Conservation (phyloP, 768 basidiomycete genomes). For the Lactifluus subvellereus region DNA sequence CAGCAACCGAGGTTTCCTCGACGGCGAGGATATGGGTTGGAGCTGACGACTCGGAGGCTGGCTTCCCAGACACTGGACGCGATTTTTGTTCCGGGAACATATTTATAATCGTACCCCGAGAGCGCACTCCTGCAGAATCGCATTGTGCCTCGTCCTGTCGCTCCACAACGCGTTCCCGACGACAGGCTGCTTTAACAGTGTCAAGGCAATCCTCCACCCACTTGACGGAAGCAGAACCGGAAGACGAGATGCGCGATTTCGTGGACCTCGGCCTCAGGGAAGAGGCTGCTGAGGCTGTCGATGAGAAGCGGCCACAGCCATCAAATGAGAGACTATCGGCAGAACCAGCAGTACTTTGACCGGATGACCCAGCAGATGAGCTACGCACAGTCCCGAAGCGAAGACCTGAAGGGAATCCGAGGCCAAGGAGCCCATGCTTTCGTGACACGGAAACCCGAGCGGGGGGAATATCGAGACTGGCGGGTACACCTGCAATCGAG, state of each 20-base stretch:
- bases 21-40: conserved; percentile 35
- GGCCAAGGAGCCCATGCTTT: conserved; percentile 55
- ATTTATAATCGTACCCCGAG: conserved; percentile 48
- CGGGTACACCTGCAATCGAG: conserved; percentile 62
- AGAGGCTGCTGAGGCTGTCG: conserved; percentile 36
- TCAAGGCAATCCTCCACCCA: conserved; percentile 49
- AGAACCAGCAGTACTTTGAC: conserved; percentile 32
- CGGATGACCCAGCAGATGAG: conserved; percentile 18
- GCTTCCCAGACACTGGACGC: conserved; percentile 13
- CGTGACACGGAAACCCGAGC: background rate
- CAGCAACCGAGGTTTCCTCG: conserved; percentile 51
- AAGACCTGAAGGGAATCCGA: conserved; percentile 55
- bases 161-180: conserved; percentile 28
- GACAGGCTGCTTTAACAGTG: conserved; percentile 41
- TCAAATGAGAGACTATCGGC: conserved; percentile 14
- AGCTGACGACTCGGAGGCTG: background rate
- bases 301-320: conserved; percentile 33
- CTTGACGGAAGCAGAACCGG: conserved; percentile 37
- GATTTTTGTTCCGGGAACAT: conserved; percentile 45
- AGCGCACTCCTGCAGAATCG: conserved; percentile 43
- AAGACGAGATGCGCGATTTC: conserved; percentile 37
- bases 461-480: conserved; percentile 27
- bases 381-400: conserved; percentile 28
- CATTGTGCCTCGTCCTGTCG: conserved; percentile 40
- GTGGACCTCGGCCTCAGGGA: conserved; percentile 46